Base-by-base conservation (phyloP, 2,329 filamentous ascomycete genomes). In the Clonostachys byssicola region DNA sequence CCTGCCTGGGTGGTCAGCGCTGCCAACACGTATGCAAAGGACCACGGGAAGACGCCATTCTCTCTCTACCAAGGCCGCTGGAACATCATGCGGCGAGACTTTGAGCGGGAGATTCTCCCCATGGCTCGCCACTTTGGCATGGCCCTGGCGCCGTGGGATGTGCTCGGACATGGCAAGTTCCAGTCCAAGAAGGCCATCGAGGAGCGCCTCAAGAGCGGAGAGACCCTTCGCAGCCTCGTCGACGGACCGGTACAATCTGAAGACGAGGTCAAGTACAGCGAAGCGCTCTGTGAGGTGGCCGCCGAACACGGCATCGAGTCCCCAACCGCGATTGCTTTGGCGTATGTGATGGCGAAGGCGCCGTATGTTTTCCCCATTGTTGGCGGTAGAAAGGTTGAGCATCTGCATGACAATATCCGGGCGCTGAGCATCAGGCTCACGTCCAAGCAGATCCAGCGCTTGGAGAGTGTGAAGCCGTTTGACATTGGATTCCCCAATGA, bases 111-210 rank as follows among this genome's bases (percentile, higher is more conserved):
- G 13, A 57, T 61, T 43, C 54, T 61, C 38, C 57, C 58, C 34
- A 60, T 62, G 59, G 51, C 52, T 30, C 46, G 43, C 4, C 43
- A 51, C 36, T 56, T 56, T 42, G 57, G 56, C 18, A 56, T 58
- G 77, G 78, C 61, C 16, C 48, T 79, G 6, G 62, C 70, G 0
- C 77, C 79, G 0, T 82, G 75, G 74, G 78, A 74, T 40, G 70
- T 68, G 4, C 56, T 77, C n/a, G 68, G 71, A 14, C 67, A 51
- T 68, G 68, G 71, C 17, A 50, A 49, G 12, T 68, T 68, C 55
- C 56, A 64, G 46, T 58, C 60, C 6, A 48, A 51, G n/a, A 62
- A 62, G 47, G 56, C 59, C 45, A 33, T 68, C 42, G 62, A 65
- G 44, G 36, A 43, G 40, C 43, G 47, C 30, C 12, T 14, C 14